phyloP scores from a whole-genome alignment of 345 rosid species.

The Citrus australasica region DNA sequence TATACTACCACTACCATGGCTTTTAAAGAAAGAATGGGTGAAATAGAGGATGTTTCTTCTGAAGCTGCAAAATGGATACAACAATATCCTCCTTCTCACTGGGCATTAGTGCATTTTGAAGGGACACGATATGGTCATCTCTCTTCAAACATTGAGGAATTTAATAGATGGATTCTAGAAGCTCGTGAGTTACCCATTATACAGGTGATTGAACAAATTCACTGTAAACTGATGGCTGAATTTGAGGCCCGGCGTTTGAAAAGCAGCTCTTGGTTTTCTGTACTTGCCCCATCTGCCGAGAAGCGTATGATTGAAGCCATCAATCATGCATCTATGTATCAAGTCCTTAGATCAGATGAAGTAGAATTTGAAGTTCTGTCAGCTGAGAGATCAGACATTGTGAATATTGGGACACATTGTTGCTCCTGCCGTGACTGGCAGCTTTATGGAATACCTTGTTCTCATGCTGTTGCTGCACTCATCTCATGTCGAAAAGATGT shows the following conservation, averaged over 20 bases:
- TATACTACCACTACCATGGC: slow-evolving; percentile 35
- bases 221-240: slow-evolving; percentile 33
- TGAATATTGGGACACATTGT: slow-evolving; percentile 37
- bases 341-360: slow-evolving; percentile 56
- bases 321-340: slow-evolving; percentile 30
- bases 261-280: slow-evolving; percentile 41
- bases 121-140: slow-evolving; percentile 45
- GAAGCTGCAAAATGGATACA: slow-evolving; percentile 50
- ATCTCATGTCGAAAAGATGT: slow-evolving; percentile 41
- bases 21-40: slow-evolving; percentile 48
- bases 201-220: slow-evolving; percentile 50
- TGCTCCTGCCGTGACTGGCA: slow-evolving; percentile 67
- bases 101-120: slow-evolving; percentile 49
- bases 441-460: slow-evolving; percentile 54
- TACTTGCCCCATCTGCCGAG: slow-evolving; percentile 50
- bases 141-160: slow-evolving; percentile 46
- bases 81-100: slow-evolving; percentile 39
- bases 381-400: slow-evolving; percentile 45
- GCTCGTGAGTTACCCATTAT: slow-evolving; percentile 48
- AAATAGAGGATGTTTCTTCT: slow-evolving; percentile 41
- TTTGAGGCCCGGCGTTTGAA: slow-evolving; percentile 39
- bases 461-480: slow-evolving; percentile 57
- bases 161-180: slow-evolving; percentile 48
- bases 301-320: slow-evolving; percentile 36
- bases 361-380: slow-evolving; percentile 58